Evolutionary conservation across 805 yeast species (phyloP).

Genomic region (Candida silvicultrix): DNA sequence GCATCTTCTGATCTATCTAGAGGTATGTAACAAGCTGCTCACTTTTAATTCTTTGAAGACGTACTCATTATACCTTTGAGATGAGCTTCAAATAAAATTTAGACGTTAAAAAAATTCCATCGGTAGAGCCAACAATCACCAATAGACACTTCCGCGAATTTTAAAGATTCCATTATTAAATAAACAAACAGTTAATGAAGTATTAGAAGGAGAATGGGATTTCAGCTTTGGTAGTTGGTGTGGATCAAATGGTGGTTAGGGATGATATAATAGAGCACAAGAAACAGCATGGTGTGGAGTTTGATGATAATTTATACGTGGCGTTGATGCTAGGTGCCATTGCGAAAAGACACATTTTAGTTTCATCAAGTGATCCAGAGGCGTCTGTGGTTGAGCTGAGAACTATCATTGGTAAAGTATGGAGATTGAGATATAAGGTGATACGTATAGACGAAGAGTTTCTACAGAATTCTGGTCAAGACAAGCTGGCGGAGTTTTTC

Average conservation of each 20-base stretch:
- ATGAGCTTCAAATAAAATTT: neutral
- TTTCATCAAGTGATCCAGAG: constrained; percentile 15
- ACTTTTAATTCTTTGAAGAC: too few relatives aligned
- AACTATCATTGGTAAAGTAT: neutral
- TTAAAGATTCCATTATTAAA: too few relatives aligned
- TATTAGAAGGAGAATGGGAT: neutral
- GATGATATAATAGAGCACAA: neutral
- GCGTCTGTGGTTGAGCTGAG: constrained; percentile 11
- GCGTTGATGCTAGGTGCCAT: constrained; percentile 20
- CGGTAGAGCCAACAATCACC: neutral
- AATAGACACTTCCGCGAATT: neutral
- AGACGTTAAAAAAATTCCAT: neutral
- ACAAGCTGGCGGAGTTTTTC: constrained; percentile 1
- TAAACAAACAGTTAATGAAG: neutral
- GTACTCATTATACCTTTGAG: neutral
- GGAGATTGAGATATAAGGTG: neutral
- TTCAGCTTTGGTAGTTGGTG: too few relatives aligned
- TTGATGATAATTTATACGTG: constrained; percentile 17
- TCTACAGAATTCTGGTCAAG: neutral
- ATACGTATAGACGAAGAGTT: neutral
- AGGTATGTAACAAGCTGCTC: too few relatives aligned
- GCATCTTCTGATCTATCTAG: too few relatives aligned
- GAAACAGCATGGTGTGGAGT: neutral
- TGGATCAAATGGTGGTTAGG: neutral
- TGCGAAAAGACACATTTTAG: constrained; percentile 21